Evolutionary conservation across 1,284 basidiomycete species (phyloP), one percentile per base, ranked within the genome.

Genomic region (Retiboletus flavoniger): DNA sequence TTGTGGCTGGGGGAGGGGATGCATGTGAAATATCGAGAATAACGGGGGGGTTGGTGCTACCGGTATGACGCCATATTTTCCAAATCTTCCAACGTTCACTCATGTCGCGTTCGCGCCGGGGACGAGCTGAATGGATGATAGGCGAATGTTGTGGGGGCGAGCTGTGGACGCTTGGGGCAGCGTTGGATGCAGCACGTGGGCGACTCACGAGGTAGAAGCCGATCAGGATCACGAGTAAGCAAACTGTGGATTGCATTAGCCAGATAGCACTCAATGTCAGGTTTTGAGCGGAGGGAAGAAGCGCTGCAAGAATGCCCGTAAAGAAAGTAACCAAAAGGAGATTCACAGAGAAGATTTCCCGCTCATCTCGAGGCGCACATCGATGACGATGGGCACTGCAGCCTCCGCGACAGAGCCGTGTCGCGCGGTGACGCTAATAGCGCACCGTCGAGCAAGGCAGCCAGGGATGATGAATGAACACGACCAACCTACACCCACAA

Each of bases 161-260:
- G 28, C 36, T 17, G 28, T 47, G 36, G 47, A 28, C 9, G 13
- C 31, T 43, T 8, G 46, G 17, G 16, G 51, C n/a, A 52, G 58
- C 39, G 34, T 58, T 56, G 55, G 34, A 41, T 28, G 41, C 45
- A 14, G 43, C 50, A 47, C 51, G 63, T 41, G 44, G 51, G 42
- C 59, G 60, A 39, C 61, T 58, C 51, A 71, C 70, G 49, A 61
- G 41, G 53, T 59, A 71, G 61, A 71, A 71, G 21, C 71, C 68
- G 31, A 62, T 45, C 48, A 71, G 43, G 35, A 71, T 58, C 9
- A 59, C 42, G 31, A 65, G 35, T 21, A 71, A 60, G 36, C 68
- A 65, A 16, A 61, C 69, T 71, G 49, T 19, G 14, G 14, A n/a
- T 35, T 41, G 42, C 0, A 38, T 69, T 32, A 68, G 67, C 41